Percentiles rank a stretch among this genome's conserved stretches.
phyloP scores from a whole-genome alignment of 2,329 filamentous ascomycete species.

The Aotearoamyces nothofagi region DNA sequence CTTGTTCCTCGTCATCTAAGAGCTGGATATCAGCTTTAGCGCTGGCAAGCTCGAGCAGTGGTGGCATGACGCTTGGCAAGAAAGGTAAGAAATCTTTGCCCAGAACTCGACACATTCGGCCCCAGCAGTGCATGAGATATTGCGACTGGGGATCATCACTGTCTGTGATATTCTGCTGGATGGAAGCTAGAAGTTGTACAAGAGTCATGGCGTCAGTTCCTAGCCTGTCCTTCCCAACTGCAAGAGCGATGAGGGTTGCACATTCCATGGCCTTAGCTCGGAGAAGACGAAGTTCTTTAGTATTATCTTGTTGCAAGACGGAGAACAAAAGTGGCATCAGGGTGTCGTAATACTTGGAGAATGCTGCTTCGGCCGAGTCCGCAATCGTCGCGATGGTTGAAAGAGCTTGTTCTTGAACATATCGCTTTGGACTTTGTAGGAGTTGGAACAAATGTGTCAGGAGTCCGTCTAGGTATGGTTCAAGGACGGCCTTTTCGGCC shows the following conservation, averaged over 20 bases:
- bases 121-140: conserved; percentile 98
- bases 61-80: conserved; percentile 85
- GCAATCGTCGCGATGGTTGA: conserved; percentile 98
- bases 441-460: conserved; percentile 75
- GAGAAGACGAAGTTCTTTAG: conserved; percentile 82
- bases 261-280: conserved; percentile 99
- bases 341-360: conserved; percentile 87
- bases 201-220: conserved; percentile 75
- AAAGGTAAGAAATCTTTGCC: conserved; percentile 85
- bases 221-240: conserved; percentile 86
- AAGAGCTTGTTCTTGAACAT: conserved; percentile 92
- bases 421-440: conserved; percentile 82
- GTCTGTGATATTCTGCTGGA: conserved; percentile 77
- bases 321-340: conserved; percentile 91
- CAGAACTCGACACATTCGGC: conserved; percentile 92
- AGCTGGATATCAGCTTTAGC: conserved; percentile 97
- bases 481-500: conserved; percentile 79
- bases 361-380: conserved; percentile 92
- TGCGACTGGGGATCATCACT: conserved; percentile 91
- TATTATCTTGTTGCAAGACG: conserved; percentile 76
- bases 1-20: conserved; percentile 86
- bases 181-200: conserved; percentile 73
- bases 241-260: conserved; percentile 86
- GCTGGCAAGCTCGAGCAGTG: conserved; percentile 75
- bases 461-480: conserved; percentile 84